Conservation (phyloP, 306 rosid species). For the Psophocarpus tetragonolobus region DNA sequence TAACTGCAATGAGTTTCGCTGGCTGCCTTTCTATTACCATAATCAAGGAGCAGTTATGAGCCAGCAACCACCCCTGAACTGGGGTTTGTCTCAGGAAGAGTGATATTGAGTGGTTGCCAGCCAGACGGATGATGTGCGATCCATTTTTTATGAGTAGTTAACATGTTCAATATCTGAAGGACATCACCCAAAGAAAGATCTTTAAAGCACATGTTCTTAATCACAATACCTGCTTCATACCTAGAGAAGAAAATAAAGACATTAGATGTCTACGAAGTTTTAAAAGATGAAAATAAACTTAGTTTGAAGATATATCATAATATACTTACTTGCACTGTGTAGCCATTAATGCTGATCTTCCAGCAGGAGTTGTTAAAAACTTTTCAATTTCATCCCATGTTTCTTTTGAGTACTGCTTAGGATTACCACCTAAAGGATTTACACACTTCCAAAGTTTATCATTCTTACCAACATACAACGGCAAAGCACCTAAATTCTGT, state of each 20-base stretch:
- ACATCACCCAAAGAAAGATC: constrained; percentile 65
- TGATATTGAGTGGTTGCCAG: constrained; percentile 79
- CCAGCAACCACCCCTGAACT: constrained; percentile 37
- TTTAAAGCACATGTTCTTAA: constrained; percentile 66
- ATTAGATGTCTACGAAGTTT: constrained; percentile 5
- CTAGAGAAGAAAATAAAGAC: constrained; percentile 41
- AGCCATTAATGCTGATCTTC: constrained; percentile 65
- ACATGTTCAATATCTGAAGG: constrained; percentile 72
- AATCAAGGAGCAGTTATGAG: constrained; percentile 14
- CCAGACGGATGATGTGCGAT: constrained; percentile 75
- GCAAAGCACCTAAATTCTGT: constrained; percentile 77
- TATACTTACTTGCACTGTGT: constrained; percentile 72
- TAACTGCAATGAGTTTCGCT: constrained; percentile 25
- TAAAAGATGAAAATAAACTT: constrained; percentile 27
- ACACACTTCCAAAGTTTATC: constrained; percentile 82
- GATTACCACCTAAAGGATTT: constrained; percentile 63
- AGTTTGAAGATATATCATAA: not conserved
- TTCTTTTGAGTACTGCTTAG: constrained; percentile 56
- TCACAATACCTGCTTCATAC: constrained; percentile 77
- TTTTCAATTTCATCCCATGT: constrained; percentile 63
- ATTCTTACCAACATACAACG: constrained; percentile 73
- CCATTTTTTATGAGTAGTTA: constrained; percentile 70
- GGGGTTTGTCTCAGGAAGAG: constrained; percentile 55
- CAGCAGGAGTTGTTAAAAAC: constrained; percentile 62
- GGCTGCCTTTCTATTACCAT: constrained; percentile 35